phyloP scores from a whole-genome alignment of 345 rosid species.

The Odontarrhena argentea region DNA sequence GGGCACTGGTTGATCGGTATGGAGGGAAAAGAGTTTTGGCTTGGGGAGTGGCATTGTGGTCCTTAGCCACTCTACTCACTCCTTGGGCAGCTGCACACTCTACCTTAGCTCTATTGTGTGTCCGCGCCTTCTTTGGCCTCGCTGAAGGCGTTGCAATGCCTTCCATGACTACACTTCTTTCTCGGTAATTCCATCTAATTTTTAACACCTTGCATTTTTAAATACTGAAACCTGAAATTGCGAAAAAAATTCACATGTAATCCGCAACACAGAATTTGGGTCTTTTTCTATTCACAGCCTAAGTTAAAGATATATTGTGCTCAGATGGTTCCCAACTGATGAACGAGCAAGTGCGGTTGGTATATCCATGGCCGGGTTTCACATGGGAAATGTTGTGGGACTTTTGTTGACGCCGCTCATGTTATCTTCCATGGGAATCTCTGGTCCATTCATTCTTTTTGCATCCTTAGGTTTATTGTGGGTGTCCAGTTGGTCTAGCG shows the following conservation, averaged over 20 bases:
- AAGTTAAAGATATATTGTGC: background rate
- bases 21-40: conserved; percentile 88
- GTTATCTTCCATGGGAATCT: conserved; percentile 68
- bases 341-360: conserved; percentile 94
- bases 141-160: conserved; percentile 97
- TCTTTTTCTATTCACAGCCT: background rate
- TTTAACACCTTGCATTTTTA: background rate
- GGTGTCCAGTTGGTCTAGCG: conserved; percentile 62
- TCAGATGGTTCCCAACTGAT: conserved; percentile 81
- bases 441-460: conserved; percentile 83
- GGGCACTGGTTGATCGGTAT: conserved; percentile 79
- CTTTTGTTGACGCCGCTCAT: conserved; percentile 73
- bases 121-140: conserved; percentile 84
- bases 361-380: conserved; percentile 94
- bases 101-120: conserved; percentile 59
- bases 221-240: background rate
- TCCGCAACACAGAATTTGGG: background rate
- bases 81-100: conserved; percentile 95
- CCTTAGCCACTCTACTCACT: conserved; percentile 85
- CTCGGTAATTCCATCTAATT: conserved; percentile 52
- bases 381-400: conserved; percentile 90
- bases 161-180: conserved; percentile 77
- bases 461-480: conserved; percentile 72
- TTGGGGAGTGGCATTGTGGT: conserved; percentile 91
- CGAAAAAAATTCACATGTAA: background rate